Percentiles rank a stretch among this genome's conserved stretches.
Evolutionary conservation across 2,329 filamentous ascomycete species (phyloP).

Genomic region (Ceratocystis destructans): DNA sequence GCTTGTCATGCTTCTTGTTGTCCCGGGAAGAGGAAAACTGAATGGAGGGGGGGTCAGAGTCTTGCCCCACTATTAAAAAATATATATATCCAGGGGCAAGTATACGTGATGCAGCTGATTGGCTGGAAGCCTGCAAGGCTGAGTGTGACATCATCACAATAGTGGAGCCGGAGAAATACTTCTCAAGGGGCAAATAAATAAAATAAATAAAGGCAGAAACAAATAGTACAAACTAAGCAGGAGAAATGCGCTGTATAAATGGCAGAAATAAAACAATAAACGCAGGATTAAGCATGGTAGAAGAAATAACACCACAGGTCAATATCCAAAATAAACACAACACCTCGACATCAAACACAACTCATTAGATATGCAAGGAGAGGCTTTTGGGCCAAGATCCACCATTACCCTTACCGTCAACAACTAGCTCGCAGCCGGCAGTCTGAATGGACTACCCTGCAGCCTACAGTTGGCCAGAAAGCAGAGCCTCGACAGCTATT

Average conservation of each 20-base stretch:
- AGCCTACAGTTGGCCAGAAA: slow-evolving; percentile 58
- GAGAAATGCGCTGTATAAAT: slow-evolving; percentile 15
- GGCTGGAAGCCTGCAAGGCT: neutral
- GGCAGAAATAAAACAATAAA: slow-evolving; percentile 8
- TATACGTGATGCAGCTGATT: neutral
- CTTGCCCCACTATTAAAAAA: neutral
- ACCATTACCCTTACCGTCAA: neutral
- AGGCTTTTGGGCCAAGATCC: neutral
- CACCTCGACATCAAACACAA: neutral
- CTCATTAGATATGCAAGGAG: slow-evolving; percentile 14
- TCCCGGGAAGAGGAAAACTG: neutral
- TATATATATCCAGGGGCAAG: slow-evolving; percentile 8
- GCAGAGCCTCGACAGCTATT: slow-evolving; percentile 58
- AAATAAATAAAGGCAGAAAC: slow-evolving; percentile 3
- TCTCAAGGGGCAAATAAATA: neutral
- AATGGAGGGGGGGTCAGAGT: neutral
- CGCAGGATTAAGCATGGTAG: neutral
- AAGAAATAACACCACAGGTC: neutral
- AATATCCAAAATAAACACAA: slow-evolving; percentile 1
- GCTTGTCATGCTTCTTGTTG: no score
- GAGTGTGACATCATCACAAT: neutral
- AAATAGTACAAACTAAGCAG: slow-evolving; percentile 10
- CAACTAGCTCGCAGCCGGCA: neutral
- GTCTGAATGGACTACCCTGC: no score
- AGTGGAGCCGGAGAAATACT: neutral